Evolutionary conservation across 805 yeast species (phyloP), one percentile per base, ranked within the genome.

Genomic region (Schizosaccharomyces lindneri): DNA sequence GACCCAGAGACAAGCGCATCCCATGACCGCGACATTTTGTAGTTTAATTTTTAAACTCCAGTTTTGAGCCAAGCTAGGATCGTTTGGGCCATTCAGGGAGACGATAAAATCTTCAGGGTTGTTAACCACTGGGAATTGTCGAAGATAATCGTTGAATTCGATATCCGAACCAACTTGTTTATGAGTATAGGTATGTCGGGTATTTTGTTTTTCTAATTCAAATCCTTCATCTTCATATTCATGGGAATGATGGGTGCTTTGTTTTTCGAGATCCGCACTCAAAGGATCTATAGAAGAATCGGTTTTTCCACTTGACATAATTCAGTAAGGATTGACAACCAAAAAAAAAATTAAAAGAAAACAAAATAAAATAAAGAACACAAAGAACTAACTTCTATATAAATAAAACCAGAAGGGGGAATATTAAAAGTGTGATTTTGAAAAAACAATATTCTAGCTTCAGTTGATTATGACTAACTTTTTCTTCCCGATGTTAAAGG

Each of bases 1-100:
- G 3, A 83, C 76, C 5, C 80, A 70, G 63, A 81, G 72, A 41
- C 60, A 57, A 17, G 60, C 60, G 13, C 43, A 21, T 15, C 48
- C 48, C 60, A 57, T 57, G 21, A 57, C 48, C 15, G 39, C 24
- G 2, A 57, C 48, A 24, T 39, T 57, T 15, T 43, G 27, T 4
- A 57, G 43, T 21, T 57, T 57, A 9, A 7, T 19, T 3, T 2
- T 7, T 11, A 41, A 31, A 6, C 46, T 19, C 60, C 60, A 57
- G 32, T 57, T 57, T 1, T 9, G 11, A 19, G 60, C 48, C 43
- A 36, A 31, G n/a, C 32, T 48, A 13, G 64, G 63, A 36, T 65
- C 67, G 31, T 63, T 61, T 2, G 65, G 62, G 4, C 64, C 63
- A 55, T 62, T 63, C 64, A 65, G 62, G 11, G 59, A 57, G 17